Evolutionary conservation across 345 rosid genomes (phyloP).

Genomic region (Salix exigua): DNA sequence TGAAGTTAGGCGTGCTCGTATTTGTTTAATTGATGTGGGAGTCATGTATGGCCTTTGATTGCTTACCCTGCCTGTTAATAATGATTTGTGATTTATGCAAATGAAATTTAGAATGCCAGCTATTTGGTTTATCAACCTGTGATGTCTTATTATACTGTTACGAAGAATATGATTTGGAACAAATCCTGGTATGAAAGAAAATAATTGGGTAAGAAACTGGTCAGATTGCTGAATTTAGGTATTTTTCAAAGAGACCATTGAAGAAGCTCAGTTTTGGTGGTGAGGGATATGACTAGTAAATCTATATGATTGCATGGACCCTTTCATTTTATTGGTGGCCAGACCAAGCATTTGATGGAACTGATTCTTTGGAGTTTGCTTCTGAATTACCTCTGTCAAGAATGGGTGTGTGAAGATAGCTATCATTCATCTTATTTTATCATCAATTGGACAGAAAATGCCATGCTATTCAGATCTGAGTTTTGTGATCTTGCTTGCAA

Average conservation of each 20-base stretch:
- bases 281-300: too few species aligned
- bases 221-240: too few species aligned
- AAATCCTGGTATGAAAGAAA: not conserved
- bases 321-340: too few species aligned
- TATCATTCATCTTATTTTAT: not conserved
- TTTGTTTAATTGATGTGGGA: slow-evolving; percentile 1
- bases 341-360: not conserved
- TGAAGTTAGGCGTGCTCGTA: not conserved
- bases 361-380: not conserved
- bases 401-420: not conserved
- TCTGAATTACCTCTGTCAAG: not conserved
- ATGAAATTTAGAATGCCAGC: not conserved
- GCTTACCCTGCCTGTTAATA: not conserved
- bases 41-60: not conserved
- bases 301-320: too few species aligned
- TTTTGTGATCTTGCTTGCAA: not conserved
- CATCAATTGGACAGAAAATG: not conserved
- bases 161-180: not conserved
- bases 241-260: too few species aligned
- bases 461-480: not conserved
- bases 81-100: not conserved
- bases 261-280: too few species aligned
- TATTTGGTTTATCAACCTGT: not conserved
- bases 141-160: not conserved
- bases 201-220: not conserved